These are phyloP conservation scores for Lichtheimia hyalospora DNA, from an alignment of 371 early-diverging fungal species.

Conservation along the genomic window DNA sequence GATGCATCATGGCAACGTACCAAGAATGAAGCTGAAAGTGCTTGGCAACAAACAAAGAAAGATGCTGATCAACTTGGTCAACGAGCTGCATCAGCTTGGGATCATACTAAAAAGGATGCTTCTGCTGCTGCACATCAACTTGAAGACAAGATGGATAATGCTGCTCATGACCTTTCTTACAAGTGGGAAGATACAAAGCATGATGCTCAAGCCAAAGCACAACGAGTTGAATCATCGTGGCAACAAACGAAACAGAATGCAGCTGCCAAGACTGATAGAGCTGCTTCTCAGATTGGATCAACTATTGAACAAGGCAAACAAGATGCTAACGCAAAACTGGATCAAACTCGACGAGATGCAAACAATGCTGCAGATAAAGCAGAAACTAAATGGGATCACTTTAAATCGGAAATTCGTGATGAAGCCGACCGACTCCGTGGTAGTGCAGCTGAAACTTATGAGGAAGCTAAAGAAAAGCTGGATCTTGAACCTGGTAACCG, in stretches of 20 bases:
- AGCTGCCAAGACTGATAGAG: slow-evolving; percentile 3
- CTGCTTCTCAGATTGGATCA: background rate
- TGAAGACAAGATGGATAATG: slow-evolving; percentile 3
- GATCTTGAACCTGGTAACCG: background rate
- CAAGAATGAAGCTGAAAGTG: slow-evolving; percentile 2
- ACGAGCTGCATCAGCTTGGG: slow-evolving; percentile 3
- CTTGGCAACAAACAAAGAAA: slow-evolving; percentile 1
- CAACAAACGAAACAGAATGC: slow-evolving; percentile 1
- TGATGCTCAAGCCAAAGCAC: slow-evolving; percentile 5
- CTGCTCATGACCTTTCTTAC: slow-evolving; percentile 3
- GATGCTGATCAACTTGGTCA: slow-evolving; percentile 1
- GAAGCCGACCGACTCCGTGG: background rate
- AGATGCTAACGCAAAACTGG: background rate
- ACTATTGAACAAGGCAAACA: slow-evolving; percentile 10
- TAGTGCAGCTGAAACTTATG: background rate
- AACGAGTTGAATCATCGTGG: background rate
- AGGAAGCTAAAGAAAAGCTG: slow-evolving; percentile 17
- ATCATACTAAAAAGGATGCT: slow-evolving; percentile 16
- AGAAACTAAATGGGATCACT: slow-evolving; percentile 10
- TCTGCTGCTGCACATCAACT: background rate
- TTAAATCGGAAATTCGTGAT: background rate
- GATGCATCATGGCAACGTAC: slow-evolving; percentile 2
- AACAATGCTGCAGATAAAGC: slow-evolving; percentile 9
- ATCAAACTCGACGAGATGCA: background rate
- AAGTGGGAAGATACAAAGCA: slow-evolving; percentile 15